Evolutionary conservation across 2,329 filamentous ascomycete genomes (phyloP), one percentile per base, ranked within the genome.

Genomic region (Fusarium clavum): DNA sequence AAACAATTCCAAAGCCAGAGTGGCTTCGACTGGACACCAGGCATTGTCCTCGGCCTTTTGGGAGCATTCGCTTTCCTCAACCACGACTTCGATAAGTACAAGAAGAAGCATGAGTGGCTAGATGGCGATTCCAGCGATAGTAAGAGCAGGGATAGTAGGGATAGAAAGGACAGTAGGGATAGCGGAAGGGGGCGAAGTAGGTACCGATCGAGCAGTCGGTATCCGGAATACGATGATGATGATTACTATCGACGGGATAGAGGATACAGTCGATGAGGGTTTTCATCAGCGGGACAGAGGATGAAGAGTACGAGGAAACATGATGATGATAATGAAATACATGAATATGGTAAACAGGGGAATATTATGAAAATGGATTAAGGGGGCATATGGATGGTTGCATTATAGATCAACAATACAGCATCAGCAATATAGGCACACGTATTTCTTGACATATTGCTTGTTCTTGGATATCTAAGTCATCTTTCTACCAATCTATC

Each of bases 11-110:
- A 84, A 58, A 71, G 63, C 40, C 68, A 72, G 29, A 57, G 68
- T 8, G 79, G 79, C 32, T 85, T 83, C 73, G 79, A 80, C 57
- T 83, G 82, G 79, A 78, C 75, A 7, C 78, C 80, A 30, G 81
- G 79, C 59, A 61, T 84, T 32, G 74, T 77, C 20, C 78, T 85
- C 4, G 80, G 78, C 10, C 71, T 81, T 25, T 70, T 80, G 18
- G 81, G 79, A 8, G 73, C 79, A 20, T 72, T 77, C 16, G 71
- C 81, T 2, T 72, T 75, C n/a, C 81, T 82, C 70, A 80, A 81
- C 61, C 79, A 82, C 64, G 81, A 83, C 64, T 79, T 75, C 30
- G 64, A 75, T 13, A 61, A 43, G 18, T 69, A 70, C 40, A 60
- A 57, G 30, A 57, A 61, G 49, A 62, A 25, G 11, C 60, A 63